Conservation (phyloP, 805 yeast genomes). For the Wickerhamiella kurtzmanii region DNA sequence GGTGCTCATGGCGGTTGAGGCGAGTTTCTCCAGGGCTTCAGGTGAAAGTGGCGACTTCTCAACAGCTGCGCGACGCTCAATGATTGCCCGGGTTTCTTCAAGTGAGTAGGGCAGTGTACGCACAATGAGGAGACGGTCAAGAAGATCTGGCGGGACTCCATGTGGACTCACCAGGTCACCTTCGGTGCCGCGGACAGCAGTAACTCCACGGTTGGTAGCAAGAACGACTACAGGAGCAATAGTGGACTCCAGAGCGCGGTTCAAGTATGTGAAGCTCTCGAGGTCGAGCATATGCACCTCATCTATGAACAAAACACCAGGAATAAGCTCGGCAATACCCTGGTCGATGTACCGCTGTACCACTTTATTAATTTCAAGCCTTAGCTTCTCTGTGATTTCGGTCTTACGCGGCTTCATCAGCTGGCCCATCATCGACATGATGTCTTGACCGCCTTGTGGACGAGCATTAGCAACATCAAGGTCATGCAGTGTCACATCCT, state of each 20-base stretch:
- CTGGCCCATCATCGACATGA: conserved; percentile 93
- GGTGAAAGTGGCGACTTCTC: conserved; percentile 55
- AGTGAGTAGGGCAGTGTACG: conserved; percentile 79
- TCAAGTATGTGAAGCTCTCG: conserved; percentile 89
- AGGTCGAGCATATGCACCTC: conserved; percentile 97
- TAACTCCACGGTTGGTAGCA: conserved; percentile 91
- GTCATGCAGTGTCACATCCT: conserved; percentile 93
- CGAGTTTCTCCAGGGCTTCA: conserved; percentile 63
- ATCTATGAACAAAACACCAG: conserved; percentile 95
- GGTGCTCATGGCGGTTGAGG: conserved; percentile 58
- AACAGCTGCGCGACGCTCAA: conserved; percentile 65
- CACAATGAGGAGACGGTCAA: conserved; percentile 82
- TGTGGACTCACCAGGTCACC: conserved; percentile 72
- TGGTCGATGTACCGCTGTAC: conserved; percentile 94
- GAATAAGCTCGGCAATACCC: conserved; percentile 94
- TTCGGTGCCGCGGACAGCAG: conserved; percentile 79
- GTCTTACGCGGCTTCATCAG: conserved; percentile 91
- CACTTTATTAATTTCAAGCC: conserved; percentile 88
- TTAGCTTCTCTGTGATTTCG: conserved; percentile 88
- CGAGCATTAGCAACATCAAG: conserved; percentile 92
- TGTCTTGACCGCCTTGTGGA: conserved; percentile 96
- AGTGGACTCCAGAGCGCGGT: conserved; percentile 81
- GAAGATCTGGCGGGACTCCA: conserved; percentile 90
- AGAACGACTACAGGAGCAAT: conserved; percentile 91
- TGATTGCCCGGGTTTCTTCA: conserved; percentile 70